phyloP scores from a whole-genome alignment of 495 filamentous ascomycete genomes.

The Penicillium taxi region DNA sequence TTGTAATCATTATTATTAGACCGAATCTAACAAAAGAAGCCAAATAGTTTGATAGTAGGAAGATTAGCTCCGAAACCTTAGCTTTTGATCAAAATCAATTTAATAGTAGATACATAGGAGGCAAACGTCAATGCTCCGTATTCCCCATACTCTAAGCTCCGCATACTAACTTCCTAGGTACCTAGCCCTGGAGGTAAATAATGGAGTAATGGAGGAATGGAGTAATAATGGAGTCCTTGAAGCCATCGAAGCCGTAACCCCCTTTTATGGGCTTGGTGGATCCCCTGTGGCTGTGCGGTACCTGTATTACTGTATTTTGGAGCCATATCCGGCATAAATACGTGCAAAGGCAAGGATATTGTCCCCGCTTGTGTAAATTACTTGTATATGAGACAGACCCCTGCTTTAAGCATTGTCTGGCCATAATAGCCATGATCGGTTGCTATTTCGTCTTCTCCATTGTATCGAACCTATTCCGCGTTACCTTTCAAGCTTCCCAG shows the following conservation, averaged over 20 bases:
- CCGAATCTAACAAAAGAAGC: no score
- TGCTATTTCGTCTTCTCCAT: conserved; percentile 12
- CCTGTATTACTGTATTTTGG: conserved; percentile 9
- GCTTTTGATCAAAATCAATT: no score
- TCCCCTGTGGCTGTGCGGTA: conserved; percentile 22
- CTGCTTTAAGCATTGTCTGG: conserved; percentile 12
- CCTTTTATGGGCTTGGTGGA: conserved; percentile 16
- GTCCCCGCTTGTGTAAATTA: conserved; percentile 17
- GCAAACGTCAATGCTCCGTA: no score
- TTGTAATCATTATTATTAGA: no score
- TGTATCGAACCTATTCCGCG: conserved; percentile 4
- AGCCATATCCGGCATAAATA: neutral
- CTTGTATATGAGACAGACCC: conserved; percentile 11
- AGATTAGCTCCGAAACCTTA: no score
- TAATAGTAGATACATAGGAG: no score
- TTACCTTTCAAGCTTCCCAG: no score
- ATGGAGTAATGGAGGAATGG: neutral
- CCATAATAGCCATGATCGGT: conserved; percentile 20
- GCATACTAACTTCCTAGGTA: no score
- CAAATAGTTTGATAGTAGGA: no score
- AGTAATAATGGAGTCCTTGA: neutral
- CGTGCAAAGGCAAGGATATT: neutral
- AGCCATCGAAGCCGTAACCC: conserved; percentile 4
- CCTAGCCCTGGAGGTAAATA: neutral
- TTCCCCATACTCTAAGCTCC: no score